Conservation (phyloP, 768 basidiomycete genomes). For the Termitomyces sp. region DNA sequence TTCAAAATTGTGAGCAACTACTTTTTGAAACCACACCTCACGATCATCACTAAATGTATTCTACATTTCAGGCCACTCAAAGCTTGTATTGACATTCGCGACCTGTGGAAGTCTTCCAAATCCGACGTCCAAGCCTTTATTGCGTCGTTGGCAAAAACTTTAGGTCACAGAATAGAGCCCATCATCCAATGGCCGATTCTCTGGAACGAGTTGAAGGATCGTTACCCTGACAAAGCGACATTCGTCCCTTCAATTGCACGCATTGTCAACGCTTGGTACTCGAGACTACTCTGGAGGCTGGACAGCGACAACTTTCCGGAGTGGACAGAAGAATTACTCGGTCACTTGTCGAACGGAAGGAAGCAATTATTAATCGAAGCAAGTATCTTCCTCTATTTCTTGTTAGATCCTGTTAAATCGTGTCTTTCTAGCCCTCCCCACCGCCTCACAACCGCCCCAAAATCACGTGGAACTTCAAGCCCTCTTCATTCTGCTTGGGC, state of each 20-base stretch:
- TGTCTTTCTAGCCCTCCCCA: constrained; percentile 14
- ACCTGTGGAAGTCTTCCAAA: constrained; percentile 21
- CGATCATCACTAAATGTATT: background rate
- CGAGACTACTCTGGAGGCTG: constrained; percentile 28
- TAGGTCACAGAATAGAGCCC: constrained; percentile 31
- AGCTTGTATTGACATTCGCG: constrained; percentile 33
- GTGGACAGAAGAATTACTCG: constrained; percentile 33
- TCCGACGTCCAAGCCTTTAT: constrained; percentile 24
- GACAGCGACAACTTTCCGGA: constrained; percentile 27
- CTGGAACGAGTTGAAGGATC: constrained; percentile 27
- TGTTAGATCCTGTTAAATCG: background rate
- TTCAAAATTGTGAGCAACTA: background rate
- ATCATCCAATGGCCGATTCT: constrained; percentile 29
- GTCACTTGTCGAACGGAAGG: constrained; percentile 15
- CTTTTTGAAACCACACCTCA: background rate
- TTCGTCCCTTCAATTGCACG: constrained; percentile 32
- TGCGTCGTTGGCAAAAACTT: constrained; percentile 21
- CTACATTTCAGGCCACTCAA: constrained; percentile 28
- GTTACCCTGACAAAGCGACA: constrained; percentile 26
- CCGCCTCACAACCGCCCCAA: constrained; percentile 17
- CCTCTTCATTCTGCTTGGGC: constrained; percentile 26
- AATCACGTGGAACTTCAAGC: constrained; percentile 24
- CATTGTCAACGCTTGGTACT: constrained; percentile 30
- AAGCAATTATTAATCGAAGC: constrained; percentile 27
- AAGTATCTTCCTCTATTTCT: background rate